Percentiles rank a stretch among this genome's conserved stretches.
Evolutionary conservation across 805 yeast genomes (phyloP).

Genomic region (Metschnikowia drakensbergensis): DNA sequence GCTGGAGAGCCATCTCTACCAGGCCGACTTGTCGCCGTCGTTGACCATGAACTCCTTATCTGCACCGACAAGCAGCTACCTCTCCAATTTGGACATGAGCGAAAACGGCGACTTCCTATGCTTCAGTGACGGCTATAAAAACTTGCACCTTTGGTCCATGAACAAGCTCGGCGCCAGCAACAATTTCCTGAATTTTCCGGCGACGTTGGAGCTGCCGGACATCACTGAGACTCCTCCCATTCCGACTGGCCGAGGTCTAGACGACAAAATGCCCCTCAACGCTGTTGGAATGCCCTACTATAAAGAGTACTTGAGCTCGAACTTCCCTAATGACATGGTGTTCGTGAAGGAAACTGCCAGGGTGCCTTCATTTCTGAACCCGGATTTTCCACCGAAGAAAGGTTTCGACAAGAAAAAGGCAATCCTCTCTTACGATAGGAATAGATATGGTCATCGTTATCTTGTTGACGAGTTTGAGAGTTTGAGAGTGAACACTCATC

Average conservation of each 20-base stretch:
- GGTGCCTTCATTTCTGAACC: conserved; percentile 52
- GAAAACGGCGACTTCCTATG: conserved; percentile 74
- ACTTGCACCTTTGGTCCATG: conserved; percentile 65
- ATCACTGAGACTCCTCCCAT: conserved; percentile 23
- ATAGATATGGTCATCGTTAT: conserved; percentile 57
- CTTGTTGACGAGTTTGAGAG: conserved; percentile 40
- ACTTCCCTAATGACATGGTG: conserved; percentile 65
- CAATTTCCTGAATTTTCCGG: conserved; percentile 37
- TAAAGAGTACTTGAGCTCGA: conserved; percentile 68
- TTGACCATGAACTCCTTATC: conserved; percentile 5
- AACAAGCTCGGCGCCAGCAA: conserved; percentile 23
- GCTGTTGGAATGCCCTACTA: conserved; percentile 85
- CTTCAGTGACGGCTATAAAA: conserved; percentile 61
- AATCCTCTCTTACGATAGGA: conserved; percentile 45
- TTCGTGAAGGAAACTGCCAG: conserved; percentile 61
- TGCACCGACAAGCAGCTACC: conserved; percentile 20
- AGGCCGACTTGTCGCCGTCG: conserved; percentile 47
- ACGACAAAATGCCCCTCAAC: conserved; percentile 56
- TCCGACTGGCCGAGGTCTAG: conserved; percentile 29
- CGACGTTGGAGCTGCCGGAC: conserved; percentile 53
- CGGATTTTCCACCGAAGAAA: conserved; percentile 21
- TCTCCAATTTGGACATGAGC: conserved; percentile 53
- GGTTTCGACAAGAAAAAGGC: conserved; percentile 15
- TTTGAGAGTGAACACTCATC: conserved; percentile 19
- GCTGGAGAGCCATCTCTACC: conserved; percentile 59